A percentile compares a stretch with the other conserved stretches of the same genome.
phyloP scores from a whole-genome alignment of 768 basidiomycete species.

The Dacryopinax spathularia region DNA sequence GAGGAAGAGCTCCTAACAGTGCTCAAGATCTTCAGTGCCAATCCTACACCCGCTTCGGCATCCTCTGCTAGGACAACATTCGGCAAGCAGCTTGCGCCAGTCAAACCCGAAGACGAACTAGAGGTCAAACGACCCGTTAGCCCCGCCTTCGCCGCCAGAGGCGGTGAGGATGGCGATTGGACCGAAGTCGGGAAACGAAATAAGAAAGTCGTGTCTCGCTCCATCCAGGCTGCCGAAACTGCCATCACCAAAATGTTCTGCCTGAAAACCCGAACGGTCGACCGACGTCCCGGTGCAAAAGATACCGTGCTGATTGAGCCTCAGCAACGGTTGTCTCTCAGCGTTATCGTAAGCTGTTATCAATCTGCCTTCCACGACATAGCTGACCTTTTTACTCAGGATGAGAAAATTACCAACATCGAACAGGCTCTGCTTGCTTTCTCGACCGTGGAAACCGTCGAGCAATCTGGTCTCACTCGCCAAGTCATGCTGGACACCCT shows the following conservation, averaged over 20 bases:
- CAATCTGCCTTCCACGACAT: too few species aligned
- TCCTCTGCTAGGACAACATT: background rate
- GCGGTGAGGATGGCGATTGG: slow-evolving; percentile 57
- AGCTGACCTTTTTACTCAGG: slow-evolving; percentile 28
- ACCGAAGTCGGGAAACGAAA: slow-evolving; percentile 86
- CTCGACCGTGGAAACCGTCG: slow-evolving; percentile 65
- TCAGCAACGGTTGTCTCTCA: slow-evolving; percentile 75
- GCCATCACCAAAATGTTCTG: slow-evolving; percentile 88
- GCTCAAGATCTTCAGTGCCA: slow-evolving; percentile 32
- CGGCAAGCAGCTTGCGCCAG: slow-evolving; percentile 17
- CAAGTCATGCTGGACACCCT: slow-evolving; percentile 64
- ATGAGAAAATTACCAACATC: slow-evolving; percentile 59
- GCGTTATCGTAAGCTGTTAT: slow-evolving; percentile 53
- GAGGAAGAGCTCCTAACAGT: slow-evolving; percentile 78
- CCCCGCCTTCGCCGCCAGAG: slow-evolving; percentile 10
- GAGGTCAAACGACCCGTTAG: slow-evolving; percentile 22
- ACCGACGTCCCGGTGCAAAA: slow-evolving; percentile 65
- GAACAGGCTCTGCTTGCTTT: slow-evolving; percentile 70
- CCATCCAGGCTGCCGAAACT: slow-evolving; percentile 64
- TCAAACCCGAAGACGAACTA: slow-evolving; percentile 14
- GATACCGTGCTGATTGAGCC: slow-evolving; percentile 85
- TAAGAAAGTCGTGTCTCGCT: slow-evolving; percentile 60
- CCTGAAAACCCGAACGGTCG: slow-evolving; percentile 74
- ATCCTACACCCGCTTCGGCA: slow-evolving; percentile 25
- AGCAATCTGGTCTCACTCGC: slow-evolving; percentile 46